Evolutionary conservation across 2,329 filamentous ascomycete species (phyloP).

Genomic region (Chaetomium olivaceum): DNA sequence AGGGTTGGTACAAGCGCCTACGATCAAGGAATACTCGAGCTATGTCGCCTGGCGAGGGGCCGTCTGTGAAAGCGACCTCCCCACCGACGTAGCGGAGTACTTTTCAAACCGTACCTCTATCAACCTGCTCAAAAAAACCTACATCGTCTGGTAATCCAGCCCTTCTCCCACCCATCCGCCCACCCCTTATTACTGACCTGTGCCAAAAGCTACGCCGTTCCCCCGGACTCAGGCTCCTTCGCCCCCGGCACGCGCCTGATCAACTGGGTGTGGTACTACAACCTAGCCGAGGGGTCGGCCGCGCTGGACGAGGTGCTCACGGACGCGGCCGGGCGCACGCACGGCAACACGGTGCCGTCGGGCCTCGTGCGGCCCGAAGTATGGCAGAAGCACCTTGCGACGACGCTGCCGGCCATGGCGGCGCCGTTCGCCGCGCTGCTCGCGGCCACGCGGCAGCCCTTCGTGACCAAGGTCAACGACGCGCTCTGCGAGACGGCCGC

Average conservation of each 20-base stretch:
- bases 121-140: conserved; percentile 26
- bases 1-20: conserved; percentile 28
- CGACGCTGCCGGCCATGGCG: conserved; percentile 39
- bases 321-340: conserved; percentile 37
- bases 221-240: conserved; percentile 43
- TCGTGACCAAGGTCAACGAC: conserved; percentile 46
- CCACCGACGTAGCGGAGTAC: conserved; percentile 27
- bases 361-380: conserved; percentile 37
- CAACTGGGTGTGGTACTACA: conserved; percentile 50
- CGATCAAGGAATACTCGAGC: conserved; percentile 32
- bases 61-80: conserved; percentile 30
- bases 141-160: conserved; percentile 31
- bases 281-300: conserved; percentile 40
- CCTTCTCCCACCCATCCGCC: no score
- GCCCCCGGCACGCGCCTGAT: conserved; percentile 43
- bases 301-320: conserved; percentile 41
- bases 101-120: conserved; percentile 26
- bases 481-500: conserved; percentile 39
- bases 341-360: conserved; percentile 42
- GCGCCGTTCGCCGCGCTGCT: conserved; percentile 46
- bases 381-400: conserved; percentile 40
- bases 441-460: conserved; percentile 42
- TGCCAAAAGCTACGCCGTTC: conserved; percentile 43
- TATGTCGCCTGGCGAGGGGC: conserved; percentile 37
- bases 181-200: background rate